Base-by-base conservation (phyloP, 148 eudicot species). In the Rhododendron griersonianum region DNA sequence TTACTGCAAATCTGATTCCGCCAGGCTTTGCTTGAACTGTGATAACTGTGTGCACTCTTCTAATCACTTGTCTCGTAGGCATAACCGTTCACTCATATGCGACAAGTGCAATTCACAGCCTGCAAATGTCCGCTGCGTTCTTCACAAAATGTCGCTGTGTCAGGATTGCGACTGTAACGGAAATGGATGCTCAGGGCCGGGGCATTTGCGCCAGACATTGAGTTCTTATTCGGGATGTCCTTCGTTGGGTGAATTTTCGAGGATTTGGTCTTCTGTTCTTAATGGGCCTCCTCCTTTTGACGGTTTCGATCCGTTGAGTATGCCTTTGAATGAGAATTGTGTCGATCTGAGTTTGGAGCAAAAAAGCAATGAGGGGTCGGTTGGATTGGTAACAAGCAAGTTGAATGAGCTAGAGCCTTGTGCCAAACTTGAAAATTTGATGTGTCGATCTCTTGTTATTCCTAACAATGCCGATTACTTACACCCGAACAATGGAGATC, bases 1-100 rank as follows among this genome's bases (percentile, higher is more conserved):
- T 50, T 92, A 91, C 82, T 92, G 94, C 82, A 88, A 87, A 84
- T 87, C 93, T 0, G 94, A 92, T 83, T 71, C 84, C 1, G 93
- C 93, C 11, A 83, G 88, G 5, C 92, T 92, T 48, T 92, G 94
- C 80, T 50, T 91, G 55, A 89, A 85, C 14, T 92, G 94, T 61
- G 94, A 91, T 80, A 81, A 53, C 19, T 53, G 11, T 65, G 90
- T 92, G 18, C 94, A 92, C 88, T 83, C 92, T 28, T 92, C 94
- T 4, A 92, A 92, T 85, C 71, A 86, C 13, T 61, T 92, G 61
- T 91, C 91, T 3, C 81, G 87, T 11, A 85, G 93, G 57, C 94
- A 92, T 67, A 45, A 67, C 23, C 87, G 94, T 4, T 91, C 91
- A 0, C 90, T 92, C 50, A 71, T 92, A 3, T 92, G 94, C 53